Conservation (phyloP, 441 rosid species). For the Populus hybrid region DNA sequence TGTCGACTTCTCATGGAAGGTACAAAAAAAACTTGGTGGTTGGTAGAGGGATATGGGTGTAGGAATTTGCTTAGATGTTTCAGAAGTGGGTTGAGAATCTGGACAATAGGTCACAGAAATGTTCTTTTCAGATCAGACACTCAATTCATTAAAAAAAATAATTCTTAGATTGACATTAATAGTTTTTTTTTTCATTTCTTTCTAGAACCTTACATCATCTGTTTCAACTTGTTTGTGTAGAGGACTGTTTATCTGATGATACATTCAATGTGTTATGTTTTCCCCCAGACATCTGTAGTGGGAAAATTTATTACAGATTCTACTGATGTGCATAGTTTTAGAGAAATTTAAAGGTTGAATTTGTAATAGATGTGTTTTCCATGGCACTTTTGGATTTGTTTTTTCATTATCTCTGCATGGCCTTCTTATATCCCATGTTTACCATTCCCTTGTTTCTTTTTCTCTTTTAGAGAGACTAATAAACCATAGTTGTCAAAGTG, state of each 20-base stretch:
- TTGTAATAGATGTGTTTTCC: not conserved
- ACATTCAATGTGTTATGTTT: not conserved
- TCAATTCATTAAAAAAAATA: not conserved
- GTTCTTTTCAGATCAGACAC: not conserved
- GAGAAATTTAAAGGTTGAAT: not conserved
- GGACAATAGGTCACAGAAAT: not conserved
- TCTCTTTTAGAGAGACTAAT: not conserved
- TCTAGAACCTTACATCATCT: not conserved
- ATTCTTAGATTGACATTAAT: not conserved
- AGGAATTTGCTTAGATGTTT: not conserved
- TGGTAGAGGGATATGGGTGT: not conserved
- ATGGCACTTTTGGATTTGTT: too few relatives aligned
- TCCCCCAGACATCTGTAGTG: not conserved
- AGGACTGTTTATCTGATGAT: not conserved
- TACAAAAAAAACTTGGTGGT: slow-evolving; percentile 2
- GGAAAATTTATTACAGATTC: not conserved
- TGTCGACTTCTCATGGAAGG: slow-evolving; percentile 11
- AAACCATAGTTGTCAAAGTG: not conserved
- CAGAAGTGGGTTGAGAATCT: not conserved
- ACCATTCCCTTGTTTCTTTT: not conserved
- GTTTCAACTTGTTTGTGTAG: not conserved
- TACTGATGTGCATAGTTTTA: not conserved
- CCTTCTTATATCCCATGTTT: not conserved
- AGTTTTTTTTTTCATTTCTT: not conserved
- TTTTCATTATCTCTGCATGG: not conserved